Percentiles rank a stretch among this genome's conserved stretches.
Conservation (phyloP, 2,329 filamentous ascomycete species). For the Myriosclerotinia duriaeana region DNA sequence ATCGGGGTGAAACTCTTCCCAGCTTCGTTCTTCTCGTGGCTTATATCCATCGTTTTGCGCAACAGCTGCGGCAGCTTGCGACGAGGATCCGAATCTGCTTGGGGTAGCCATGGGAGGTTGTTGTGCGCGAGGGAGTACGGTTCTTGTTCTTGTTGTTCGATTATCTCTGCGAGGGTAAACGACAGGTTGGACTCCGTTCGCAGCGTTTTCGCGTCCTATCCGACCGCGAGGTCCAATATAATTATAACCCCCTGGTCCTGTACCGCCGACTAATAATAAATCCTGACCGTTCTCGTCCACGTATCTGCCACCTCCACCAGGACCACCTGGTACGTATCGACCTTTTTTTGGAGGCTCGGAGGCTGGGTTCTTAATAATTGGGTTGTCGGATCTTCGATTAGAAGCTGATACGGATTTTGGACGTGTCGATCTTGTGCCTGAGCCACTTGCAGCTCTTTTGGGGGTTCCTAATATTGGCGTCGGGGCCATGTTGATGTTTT, state of each 20-base stretch:
- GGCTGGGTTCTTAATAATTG: constrained; percentile 29
- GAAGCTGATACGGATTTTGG: constrained; percentile 34
- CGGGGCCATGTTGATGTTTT: constrained; percentile 21
- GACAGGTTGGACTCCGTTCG: constrained; percentile 47
- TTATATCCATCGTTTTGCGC: constrained; percentile 96
- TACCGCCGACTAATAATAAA: constrained; percentile 51
- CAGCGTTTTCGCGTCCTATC: constrained; percentile 51
- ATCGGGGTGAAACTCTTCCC: constrained; percentile 97
- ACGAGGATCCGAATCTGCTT: constrained; percentile 35
- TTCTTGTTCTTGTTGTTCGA: constrained; percentile 57
- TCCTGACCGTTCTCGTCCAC: constrained; percentile 69
- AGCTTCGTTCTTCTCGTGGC: constrained; percentile 90
- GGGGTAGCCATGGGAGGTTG: constrained; percentile 46
- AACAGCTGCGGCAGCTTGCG: constrained; percentile 80
- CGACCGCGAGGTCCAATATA: constrained; percentile 54
- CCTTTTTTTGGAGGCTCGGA: constrained; percentile 60
- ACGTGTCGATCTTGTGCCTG: constrained; percentile 27
- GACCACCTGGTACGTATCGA: constrained; percentile 80
- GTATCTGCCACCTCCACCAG: constrained; percentile 82
- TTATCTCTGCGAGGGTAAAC: constrained; percentile 51
- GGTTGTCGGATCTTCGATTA: constrained; percentile 31
- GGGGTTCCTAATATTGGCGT: constrained; percentile 23
- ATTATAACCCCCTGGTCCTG: constrained; percentile 50
- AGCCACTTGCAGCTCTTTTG: constrained; percentile 23
- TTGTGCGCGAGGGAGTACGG: constrained; percentile 51